Base-by-base conservation (phyloP, 306 rosid genomes). In the Lathyrus oleraceus region DNA sequence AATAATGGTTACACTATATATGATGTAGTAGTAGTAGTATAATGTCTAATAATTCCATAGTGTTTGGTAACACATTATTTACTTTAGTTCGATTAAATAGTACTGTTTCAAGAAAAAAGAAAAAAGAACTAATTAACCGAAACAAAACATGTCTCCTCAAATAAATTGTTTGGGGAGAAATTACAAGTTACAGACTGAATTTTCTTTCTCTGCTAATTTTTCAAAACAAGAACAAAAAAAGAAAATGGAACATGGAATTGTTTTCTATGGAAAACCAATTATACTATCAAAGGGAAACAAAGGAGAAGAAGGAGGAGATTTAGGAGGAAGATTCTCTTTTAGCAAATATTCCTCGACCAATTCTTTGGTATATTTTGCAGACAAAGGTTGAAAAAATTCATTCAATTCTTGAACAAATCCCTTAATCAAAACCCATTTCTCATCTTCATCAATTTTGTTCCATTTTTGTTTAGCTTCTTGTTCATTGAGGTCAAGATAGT, bases 371-470 rank as follows among this genome's bases (percentile, higher is more conserved):
- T 87, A 87, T 56, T 71, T 90, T 1, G 85, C 82, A 8, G 98
- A 90, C 82, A 93, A 76, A 6, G 98, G 96, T 27, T 93, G 98
- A 64, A 89, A 92, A 81, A 77, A 73, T 11, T 61, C 45, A 60
- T 86, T 83, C 94, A 95, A 90, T 8, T 81, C 89, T 1, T 80
- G 48, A 61, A 88, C 81, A 69, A 93, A 90, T 21, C 69, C 82
- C 72, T 84, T 66, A 0, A 85, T 82, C 82, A 88, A 65, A 7
- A 6, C 81, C 86, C 45, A 63, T 74, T 81, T 90, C 8, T 84
- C 88, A 1, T 86, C 86, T 47, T 85, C 96, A 3, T 61, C 82
- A 82, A 88, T 71, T 23, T 70, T 79, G 70, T 45, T 84, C 98
- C 98, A 90, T 35, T 66, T 79, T 21, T 28, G 67, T 83, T 51